Conservation (phyloP, 768 basidiomycete species). For the Symmetrospora coprosmae region DNA sequence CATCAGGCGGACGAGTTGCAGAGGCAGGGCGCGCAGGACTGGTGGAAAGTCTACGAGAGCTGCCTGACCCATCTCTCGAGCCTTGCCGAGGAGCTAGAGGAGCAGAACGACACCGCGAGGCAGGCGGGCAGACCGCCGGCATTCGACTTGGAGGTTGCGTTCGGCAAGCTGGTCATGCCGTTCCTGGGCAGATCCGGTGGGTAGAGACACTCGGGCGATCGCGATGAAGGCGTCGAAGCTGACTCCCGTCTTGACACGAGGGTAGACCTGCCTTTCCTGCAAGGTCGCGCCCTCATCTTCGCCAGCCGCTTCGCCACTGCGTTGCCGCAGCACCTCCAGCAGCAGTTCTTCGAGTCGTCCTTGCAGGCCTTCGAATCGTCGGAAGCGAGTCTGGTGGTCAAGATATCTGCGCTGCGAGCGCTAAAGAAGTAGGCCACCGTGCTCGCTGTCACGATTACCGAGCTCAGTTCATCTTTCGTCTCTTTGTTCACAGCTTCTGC, state of each 20-base stretch:
- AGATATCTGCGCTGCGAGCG: slow-evolving; percentile 84
- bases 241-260: too few relatives aligned
- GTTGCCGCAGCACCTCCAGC: slow-evolving; percentile 56
- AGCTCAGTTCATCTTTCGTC: too few relatives aligned
- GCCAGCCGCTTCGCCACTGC: slow-evolving; percentile 72
- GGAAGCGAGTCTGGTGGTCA: slow-evolving; percentile 67
- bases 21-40: slow-evolving; percentile 24
- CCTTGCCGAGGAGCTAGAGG: slow-evolving; percentile 57
- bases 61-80: slow-evolving; percentile 32
- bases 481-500: slow-evolving; percentile 41
- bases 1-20: slow-evolving; percentile 10
- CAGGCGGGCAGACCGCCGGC: slow-evolving; percentile 50
- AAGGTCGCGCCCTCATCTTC: slow-evolving; percentile 87
- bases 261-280: slow-evolving; percentile 78
- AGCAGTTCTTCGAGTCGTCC: slow-evolving; percentile 75
- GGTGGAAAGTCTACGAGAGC: slow-evolving; percentile 69
- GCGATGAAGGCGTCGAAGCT: too few relatives aligned
- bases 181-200: slow-evolving; percentile 57
- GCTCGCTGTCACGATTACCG: too few relatives aligned
- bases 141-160: slow-evolving; percentile 63
- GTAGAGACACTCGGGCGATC: slow-evolving; percentile 27
- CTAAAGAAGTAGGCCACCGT: slow-evolving; percentile 67
- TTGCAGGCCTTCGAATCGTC: slow-evolving; percentile 65
- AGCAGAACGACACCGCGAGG: slow-evolving; percentile 61
- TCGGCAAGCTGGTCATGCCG: slow-evolving; percentile 64